phyloP scores from a whole-genome alignment of 2,329 filamentous ascomycete species.

The Colletotrichum sp. region DNA sequence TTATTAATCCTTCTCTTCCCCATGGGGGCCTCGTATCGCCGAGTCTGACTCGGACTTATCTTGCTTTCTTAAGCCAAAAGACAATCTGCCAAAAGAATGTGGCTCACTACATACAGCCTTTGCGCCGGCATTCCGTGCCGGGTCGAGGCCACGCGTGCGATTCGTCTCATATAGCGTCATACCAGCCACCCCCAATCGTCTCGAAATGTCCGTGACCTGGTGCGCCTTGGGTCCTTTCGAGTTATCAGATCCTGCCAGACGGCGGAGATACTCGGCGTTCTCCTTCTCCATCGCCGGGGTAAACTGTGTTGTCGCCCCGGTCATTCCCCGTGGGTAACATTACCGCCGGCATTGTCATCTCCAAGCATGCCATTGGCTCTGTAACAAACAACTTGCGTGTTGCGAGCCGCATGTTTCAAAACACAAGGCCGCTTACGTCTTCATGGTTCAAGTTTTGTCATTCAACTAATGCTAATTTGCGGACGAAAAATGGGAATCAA shows the following conservation, averaged over 20 bases:
- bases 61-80: not conserved
- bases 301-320: not conserved
- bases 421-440: not conserved
- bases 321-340: not conserved
- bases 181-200: not conserved
- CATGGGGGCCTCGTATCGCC: constrained; percentile 2
- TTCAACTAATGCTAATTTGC: not conserved
- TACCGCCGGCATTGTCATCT: not conserved
- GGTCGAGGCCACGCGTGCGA: not conserved
- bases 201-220: not conserved
- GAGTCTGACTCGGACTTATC: constrained; percentile 4
- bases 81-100: not conserved
- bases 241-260: constrained; percentile 7
- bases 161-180: not conserved
- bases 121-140: not conserved
- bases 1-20: not conserved
- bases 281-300: not conserved
- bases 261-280: constrained; percentile 1
- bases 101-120: not conserved
- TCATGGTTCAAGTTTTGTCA: not conserved
- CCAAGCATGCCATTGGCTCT: not conserved
- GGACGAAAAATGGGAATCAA: not conserved
- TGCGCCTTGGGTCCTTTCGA: not conserved
- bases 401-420: not conserved
- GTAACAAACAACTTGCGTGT: not conserved